Base-by-base conservation (phyloP, 2,329 filamentous ascomycete genomes). In the Didymella keratinophila region DNA sequence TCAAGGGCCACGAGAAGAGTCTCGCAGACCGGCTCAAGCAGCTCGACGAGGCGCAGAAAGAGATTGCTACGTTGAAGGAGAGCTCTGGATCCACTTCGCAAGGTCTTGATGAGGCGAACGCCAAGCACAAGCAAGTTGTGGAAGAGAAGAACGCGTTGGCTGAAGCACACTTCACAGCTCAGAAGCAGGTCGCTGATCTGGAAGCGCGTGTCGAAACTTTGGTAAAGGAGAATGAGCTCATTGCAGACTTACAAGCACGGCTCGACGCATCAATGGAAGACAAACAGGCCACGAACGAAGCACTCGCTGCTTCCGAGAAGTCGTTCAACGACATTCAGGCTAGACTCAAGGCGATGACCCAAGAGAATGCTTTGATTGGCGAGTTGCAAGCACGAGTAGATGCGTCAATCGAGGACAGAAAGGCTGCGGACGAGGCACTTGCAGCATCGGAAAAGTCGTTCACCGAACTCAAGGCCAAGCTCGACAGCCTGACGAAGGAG, bases 1-100 rank as follows among this genome's bases (percentile, higher is more conserved):
- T 66, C 2, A 67, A 71, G 47, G 56, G 70, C 14, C 68, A 74
- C 32, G 67, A 69, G 25, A 65, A 66, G 32, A 56, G 45, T 10
- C 61, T 72, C 16, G 57, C 56, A 0, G 68, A 72, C 16, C 64
- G 66, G 18, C 50, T 58, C 12, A 45, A 64, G 5, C 66, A 69
- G 37, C 58, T 76, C 1, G 63, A 66, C 2, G 60, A 62, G 2
- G 49, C 66, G 14, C 66, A 64, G 32, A 50, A 66, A 21, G 68
- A 75, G 28, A 46, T 74, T 1, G 21, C 42, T 2, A 44, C 57
- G 0, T 36, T 69, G 10, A 67, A 70, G 25, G 64, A 72, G 30
- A 64, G 49, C 41, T 71, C 69, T 1, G 64, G 67, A 8, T 68
- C 63, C 1, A 64, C 69, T 7, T 70, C 69, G 2, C 61, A 71